Conservation (phyloP, 2,329 filamentous ascomycete genomes). For the Penicillium italicum region DNA sequence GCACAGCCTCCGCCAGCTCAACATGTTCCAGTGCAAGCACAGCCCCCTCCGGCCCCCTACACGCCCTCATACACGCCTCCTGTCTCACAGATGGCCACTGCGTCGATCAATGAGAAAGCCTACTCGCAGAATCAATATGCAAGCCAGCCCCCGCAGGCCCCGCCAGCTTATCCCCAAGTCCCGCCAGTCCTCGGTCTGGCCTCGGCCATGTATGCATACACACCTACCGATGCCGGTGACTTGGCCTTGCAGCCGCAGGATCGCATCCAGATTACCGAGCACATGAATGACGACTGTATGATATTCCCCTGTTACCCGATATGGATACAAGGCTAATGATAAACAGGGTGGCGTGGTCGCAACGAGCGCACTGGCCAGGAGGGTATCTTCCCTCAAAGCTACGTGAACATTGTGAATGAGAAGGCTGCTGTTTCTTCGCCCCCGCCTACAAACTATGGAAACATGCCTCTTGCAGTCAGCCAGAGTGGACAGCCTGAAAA, state of each 20-base stretch:
- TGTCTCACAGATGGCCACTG: constrained; percentile 38
- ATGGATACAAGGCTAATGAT: constrained; percentile 12
- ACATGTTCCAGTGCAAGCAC: constrained; percentile 16
- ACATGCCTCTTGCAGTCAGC: constrained; percentile 73
- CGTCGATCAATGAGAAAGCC: constrained; percentile 43
- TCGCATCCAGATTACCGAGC: constrained; percentile 73
- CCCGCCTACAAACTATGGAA: constrained; percentile 47
- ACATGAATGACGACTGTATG: constrained; percentile 89
- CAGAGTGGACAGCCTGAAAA: constrained; percentile 49
- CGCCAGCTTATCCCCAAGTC: constrained; percentile 51
- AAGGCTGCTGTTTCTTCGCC: constrained; percentile 45
- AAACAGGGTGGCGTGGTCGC: constrained; percentile 69
- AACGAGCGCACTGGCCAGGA: constrained; percentile 78
- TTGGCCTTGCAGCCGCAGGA: constrained; percentile 78
- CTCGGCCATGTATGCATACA: constrained; percentile 79
- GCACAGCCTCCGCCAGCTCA: constrained; percentile 23
- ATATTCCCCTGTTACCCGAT: neutral
- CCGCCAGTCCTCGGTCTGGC: constrained; percentile 65
- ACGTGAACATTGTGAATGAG: constrained; percentile 70
- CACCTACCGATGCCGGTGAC: constrained; percentile 74
- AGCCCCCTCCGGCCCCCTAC: constrained; percentile 35
- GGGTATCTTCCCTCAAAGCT: constrained; percentile 93
- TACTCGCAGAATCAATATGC: constrained; percentile 26
- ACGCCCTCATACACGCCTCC: constrained; percentile 42
- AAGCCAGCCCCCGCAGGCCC: constrained; percentile 45